Evolutionary conservation across 2,329 filamentous ascomycete species (phyloP).

Genomic region (Sporothrix variecibatus): DNA sequence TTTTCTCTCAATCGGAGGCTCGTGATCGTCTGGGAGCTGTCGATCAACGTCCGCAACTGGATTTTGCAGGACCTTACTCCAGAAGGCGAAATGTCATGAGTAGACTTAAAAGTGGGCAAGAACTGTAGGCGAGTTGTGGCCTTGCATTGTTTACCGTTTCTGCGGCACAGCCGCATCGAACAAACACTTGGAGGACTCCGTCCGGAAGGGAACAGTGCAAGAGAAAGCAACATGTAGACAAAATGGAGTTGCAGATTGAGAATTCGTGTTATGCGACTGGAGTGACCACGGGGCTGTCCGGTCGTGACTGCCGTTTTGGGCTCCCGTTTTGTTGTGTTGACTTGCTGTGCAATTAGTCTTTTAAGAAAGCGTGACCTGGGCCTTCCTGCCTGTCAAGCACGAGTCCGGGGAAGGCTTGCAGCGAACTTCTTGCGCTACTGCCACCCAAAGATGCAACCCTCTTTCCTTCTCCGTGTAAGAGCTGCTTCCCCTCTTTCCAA

Average conservation of each 20-base stretch:
- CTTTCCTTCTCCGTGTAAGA: slow-evolving; percentile 7
- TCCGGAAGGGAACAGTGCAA: background rate
- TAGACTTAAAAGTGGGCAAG: background rate
- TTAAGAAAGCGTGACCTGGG: background rate
- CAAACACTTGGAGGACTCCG: background rate
- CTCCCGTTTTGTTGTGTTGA: background rate
- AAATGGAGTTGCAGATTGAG: background rate
- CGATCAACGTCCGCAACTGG: slow-evolving; percentile 15
- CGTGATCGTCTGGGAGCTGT: slow-evolving; percentile 19
- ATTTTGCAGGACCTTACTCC: background rate
- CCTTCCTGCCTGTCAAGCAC: background rate
- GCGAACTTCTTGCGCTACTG: background rate
- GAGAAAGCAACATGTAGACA: background rate
- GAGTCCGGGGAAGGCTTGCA: background rate
- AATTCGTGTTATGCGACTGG: background rate
- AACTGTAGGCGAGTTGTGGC: background rate
- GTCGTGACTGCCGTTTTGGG: background rate
- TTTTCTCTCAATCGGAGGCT: background rate
- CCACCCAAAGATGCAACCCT: background rate
- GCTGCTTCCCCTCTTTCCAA: slow-evolving; percentile 23
- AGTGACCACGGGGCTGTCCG: background rate
- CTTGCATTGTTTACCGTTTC: background rate
- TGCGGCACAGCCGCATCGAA: background rate
- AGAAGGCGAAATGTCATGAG: background rate
- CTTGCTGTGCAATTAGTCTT: background rate